Conservation (phyloP, 495 filamentous ascomycete genomes). For the Hypoxylon fuscum region DNA sequence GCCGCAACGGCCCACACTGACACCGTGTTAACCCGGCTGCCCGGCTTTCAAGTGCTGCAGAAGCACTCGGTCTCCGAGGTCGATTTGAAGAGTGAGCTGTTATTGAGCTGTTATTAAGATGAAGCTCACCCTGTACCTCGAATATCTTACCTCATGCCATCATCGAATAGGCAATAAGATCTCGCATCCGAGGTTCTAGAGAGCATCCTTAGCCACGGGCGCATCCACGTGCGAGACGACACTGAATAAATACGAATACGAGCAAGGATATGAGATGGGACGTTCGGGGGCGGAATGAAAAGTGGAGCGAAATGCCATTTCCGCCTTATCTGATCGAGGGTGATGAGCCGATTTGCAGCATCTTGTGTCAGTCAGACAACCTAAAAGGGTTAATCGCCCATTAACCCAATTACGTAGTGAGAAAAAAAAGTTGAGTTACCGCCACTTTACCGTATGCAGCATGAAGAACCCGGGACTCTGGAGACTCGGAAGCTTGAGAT, state of each 20-base stretch:
- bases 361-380: conserved; percentile 12
- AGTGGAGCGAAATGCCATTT: conserved; percentile 17
- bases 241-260: conserved; percentile 37
- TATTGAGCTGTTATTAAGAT: conserved; percentile 10
- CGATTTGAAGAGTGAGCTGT: conserved; percentile 19
- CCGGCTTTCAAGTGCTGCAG: conserved; percentile 2
- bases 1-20: conserved; percentile 2
- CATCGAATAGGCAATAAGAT: too few species aligned
- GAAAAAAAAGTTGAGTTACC: conserved; percentile 20
- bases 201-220: background rate
- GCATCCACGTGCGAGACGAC: conserved; percentile 17
- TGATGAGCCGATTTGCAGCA: conserved; percentile 33
- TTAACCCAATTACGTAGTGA: conserved; percentile 16
- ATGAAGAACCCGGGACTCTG: conserved; percentile 24
- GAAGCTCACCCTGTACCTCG: background rate
- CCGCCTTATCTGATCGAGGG: conserved; percentile 39
- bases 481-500: conserved; percentile 34
- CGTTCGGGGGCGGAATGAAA: conserved; percentile 31
- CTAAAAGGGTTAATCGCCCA: conserved; percentile 29
- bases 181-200: too few species aligned
- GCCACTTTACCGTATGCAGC: conserved; percentile 9
- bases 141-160: too few species aligned
- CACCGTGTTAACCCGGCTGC: background rate
- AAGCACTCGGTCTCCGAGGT: conserved; percentile 11
- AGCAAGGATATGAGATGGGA: background rate